A percentile compares a stretch with the other conserved stretches of the same genome.
phyloP scores from a whole-genome alignment of 2,329 filamentous ascomycete genomes.

The Hypoxylon sp. region DNA sequence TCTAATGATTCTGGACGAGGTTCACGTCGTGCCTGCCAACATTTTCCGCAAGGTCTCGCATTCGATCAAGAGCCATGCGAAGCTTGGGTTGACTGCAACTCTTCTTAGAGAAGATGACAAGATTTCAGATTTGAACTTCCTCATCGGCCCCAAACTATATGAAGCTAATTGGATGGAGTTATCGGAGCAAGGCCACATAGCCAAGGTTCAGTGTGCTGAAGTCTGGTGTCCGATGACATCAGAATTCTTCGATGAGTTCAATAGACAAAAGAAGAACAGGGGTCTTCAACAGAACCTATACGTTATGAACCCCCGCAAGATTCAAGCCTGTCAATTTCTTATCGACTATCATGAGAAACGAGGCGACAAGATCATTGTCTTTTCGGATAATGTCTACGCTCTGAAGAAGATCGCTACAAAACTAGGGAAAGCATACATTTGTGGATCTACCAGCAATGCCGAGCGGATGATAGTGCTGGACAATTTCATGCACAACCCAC shows the following conservation, averaged over 20 bases:
- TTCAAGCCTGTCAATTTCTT: constrained; percentile 97
- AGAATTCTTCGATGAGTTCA: constrained; percentile 96
- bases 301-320: constrained; percentile 98
- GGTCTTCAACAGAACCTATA: constrained; percentile 71
- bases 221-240: constrained; percentile 99
- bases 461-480: constrained; percentile 91
- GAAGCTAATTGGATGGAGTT: constrained; percentile 99
- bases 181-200: constrained; percentile 96
- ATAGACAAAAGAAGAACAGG: constrained; percentile 62
- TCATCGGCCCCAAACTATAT: constrained; percentile 97
- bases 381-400: constrained; percentile 97
- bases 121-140: constrained; percentile 95
- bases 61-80: constrained; percentile 93
- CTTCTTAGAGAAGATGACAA: constrained; percentile 97
- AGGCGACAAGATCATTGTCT: constrained; percentile 98
- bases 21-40: constrained; percentile 96
- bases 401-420: constrained; percentile 87
- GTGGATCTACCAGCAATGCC: constrained; percentile 85
- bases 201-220: constrained; percentile 96
- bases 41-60: constrained; percentile 97
- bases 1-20: constrained; percentile 95
- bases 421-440: constrained; percentile 90
- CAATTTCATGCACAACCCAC: constrained; percentile 94
- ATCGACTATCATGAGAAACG: constrained; percentile 97
- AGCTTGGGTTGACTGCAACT: constrained; percentile 94